These are phyloP conservation scores for Chlamydomonas asymmetrica DNA, from an alignment of 139 green algal species.

Conservation along the genomic window DNA sequence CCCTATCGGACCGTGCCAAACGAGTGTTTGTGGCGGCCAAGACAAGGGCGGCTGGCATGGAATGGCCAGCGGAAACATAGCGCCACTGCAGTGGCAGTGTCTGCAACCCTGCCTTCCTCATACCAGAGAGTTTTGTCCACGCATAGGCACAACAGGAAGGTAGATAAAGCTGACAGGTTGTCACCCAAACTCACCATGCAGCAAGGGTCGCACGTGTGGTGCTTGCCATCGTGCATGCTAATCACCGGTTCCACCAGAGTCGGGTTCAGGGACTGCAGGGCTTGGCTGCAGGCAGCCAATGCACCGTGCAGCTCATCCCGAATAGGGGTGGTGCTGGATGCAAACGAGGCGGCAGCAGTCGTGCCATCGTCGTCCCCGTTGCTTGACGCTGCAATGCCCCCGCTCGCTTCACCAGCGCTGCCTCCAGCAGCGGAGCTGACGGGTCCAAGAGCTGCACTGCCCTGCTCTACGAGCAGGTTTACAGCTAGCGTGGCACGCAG, in stretches of 20 bases:
- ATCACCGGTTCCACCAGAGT: conserved; percentile 59
- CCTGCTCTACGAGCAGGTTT: conserved; percentile 66
- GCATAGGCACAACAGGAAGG: neutral
- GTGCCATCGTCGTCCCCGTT: neutral
- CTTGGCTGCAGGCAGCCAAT: conserved; percentile 43
- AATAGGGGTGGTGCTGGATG: conserved; percentile 15
- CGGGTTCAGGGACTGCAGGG: conserved; percentile 38
- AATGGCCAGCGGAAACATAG: neutral
- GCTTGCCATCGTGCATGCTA: conserved; percentile 42
- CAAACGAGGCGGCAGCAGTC: neutral
- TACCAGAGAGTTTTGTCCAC: no score
- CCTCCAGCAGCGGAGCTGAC: neutral
- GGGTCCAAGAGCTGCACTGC: neutral
- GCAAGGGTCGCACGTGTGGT: conserved; percentile 53
- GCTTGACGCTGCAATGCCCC: neutral
- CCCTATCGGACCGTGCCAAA: neutral
- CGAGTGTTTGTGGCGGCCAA: neutral
- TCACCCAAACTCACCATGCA: conserved; percentile 38
- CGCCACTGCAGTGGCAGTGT: neutral
- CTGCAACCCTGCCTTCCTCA: neutral
- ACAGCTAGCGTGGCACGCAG: conserved; percentile 59
- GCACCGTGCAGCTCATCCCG: conserved; percentile 46
- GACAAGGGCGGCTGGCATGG: neutral
- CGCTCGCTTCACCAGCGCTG: neutral
- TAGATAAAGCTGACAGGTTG: neutral